Conservation (phyloP, 2,329 filamentous ascomycete genomes). For the Phialophora macrospora region DNA sequence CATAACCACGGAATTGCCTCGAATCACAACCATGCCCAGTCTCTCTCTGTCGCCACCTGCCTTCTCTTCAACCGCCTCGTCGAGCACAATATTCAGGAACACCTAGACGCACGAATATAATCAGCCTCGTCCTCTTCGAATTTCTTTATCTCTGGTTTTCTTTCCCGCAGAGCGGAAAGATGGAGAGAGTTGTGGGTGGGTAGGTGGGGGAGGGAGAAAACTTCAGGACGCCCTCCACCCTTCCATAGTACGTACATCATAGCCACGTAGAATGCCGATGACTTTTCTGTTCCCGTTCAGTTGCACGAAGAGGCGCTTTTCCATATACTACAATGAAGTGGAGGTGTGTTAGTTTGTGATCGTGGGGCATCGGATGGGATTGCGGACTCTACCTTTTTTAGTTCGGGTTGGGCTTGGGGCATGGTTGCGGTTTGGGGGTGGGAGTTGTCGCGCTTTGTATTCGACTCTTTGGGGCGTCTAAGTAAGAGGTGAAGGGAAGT, state of each 20-base stretch:
- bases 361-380: constrained; percentile 18
- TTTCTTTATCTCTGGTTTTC: not conserved
- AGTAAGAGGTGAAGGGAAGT: not conserved
- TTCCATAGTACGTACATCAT: constrained; percentile 73
- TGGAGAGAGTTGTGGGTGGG: not conserved
- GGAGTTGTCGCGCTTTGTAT: not conserved
- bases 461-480: not conserved
- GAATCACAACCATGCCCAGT: constrained; percentile 94
- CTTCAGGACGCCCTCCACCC: too few species aligned
- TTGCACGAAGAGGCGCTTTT: constrained; percentile 98
- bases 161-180: not conserved
- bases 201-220: not conserved
- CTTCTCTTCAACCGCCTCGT: constrained; percentile 96
- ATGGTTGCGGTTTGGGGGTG: constrained; percentile 55
- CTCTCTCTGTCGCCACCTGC: constrained; percentile 85
- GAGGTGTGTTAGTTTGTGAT: not conserved
- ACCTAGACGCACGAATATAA: constrained; percentile 63
- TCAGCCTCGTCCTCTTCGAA: not conserved
- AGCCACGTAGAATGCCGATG: constrained; percentile 89
- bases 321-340: constrained; percentile 75
- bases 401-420: constrained; percentile 98
- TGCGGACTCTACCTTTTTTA: constrained; percentile 78
- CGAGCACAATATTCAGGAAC: constrained; percentile 96
- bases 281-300: constrained; percentile 98
- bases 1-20: constrained; percentile 98